Percentiles rank a stretch among this genome's conserved stretches.
These are phyloP conservation scores for Shiraia sp. DNA, from an alignment of 2,329 filamentous ascomycete genomes.

Conservation along the genomic window DNA sequence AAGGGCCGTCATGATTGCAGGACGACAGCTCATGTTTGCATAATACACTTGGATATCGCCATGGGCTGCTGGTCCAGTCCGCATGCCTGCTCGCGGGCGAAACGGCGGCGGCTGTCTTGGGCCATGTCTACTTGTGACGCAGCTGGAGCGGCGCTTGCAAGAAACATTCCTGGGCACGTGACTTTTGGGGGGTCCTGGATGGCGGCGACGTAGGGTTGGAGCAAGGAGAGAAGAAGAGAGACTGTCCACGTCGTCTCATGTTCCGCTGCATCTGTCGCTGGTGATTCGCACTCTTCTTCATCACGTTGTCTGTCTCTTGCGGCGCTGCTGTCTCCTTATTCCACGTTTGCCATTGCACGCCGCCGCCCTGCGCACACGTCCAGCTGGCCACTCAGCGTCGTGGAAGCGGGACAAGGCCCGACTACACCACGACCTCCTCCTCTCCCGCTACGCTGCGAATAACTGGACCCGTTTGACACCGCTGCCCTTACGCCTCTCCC, in stretches of 20 bases:
- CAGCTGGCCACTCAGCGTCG: slow-evolving; percentile 34
- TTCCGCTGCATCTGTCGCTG: too few species aligned
- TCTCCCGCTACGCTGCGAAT: slow-evolving; percentile 28
- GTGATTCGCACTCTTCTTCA: too few species aligned
- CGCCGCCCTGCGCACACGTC: slow-evolving; percentile 16
- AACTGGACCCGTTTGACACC: slow-evolving; percentile 22
- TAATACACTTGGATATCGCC: not conserved
- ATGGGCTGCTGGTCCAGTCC: not conserved
- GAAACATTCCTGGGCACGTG: slow-evolving; percentile 14
- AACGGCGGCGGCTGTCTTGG: not conserved
- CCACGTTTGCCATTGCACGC: slow-evolving; percentile 34
- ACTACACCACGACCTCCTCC: slow-evolving; percentile 25
- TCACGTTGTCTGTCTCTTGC: too few species aligned
- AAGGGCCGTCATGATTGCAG: slow-evolving; percentile 14
- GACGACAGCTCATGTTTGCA: slow-evolving; percentile 2
- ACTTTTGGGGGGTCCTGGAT: slow-evolving; percentile 12
- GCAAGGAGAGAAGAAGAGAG: slow-evolving; percentile 7
- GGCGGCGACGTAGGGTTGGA: slow-evolving; percentile 16
- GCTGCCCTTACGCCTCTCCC: too few species aligned
- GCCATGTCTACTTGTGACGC: slow-evolving; percentile 3
- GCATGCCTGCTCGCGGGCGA: not conserved
- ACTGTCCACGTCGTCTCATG: too few species aligned
- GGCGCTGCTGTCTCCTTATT: too few species aligned
- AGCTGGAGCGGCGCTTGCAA: slow-evolving; percentile 10
- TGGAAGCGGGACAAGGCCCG: slow-evolving; percentile 30